Base-by-base conservation (phyloP, 2,329 filamentous ascomycete genomes). In the Aureobasidium namibiae region DNA sequence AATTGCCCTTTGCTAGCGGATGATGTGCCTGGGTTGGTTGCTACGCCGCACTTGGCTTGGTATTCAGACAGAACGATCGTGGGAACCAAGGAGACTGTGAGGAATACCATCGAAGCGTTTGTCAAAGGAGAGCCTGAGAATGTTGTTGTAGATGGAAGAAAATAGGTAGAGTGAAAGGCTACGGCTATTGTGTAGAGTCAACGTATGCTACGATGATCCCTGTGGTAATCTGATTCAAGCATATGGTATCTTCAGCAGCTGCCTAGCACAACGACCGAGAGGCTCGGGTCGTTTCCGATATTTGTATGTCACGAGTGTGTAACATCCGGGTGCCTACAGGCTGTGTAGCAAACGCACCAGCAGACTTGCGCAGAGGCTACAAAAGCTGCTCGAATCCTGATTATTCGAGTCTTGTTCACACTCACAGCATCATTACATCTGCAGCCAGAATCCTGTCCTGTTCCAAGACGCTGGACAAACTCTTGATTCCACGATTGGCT, bases 11-110 rank as follows among this genome's bases (percentile, higher is more conserved):
- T 81, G 46, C 64, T 80, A 24, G 76, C 77, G 18, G 70, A 70
- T 2, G 69, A 73, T 53, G 71, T 74, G 21, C 72, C 80, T 13
- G 81, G 81, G 61, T 67, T 83, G 61, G 74, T 80, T 0, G 63
- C 80, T 41, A 79, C 73, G 49, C 79, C 80, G 18, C 80, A 83
- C 69, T 62, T 81, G 39, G 80, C 81, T 1, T 83, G 80, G 80
- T 77, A 75, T 63, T 75, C 78, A 1, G 71, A 74, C 48, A 74
- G 69, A 63, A 82, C 78, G 4, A 70, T 78, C 60, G 68, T 73
- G 45, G 80, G 77, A 39, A 73, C 80, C 42, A 71, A 73, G 13
- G 67, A 68, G 33, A 73, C 76, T 16, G 62, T 78, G 38, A 78
- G 75, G 63, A 67, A 71, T 36, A 81, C 78, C 33, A 69, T 82